Percentiles rank a stretch among this genome's conserved stretches.
Evolutionary conservation across 139 green algal genomes (phyloP).

Genomic region (Tetraselmis striata): DNA sequence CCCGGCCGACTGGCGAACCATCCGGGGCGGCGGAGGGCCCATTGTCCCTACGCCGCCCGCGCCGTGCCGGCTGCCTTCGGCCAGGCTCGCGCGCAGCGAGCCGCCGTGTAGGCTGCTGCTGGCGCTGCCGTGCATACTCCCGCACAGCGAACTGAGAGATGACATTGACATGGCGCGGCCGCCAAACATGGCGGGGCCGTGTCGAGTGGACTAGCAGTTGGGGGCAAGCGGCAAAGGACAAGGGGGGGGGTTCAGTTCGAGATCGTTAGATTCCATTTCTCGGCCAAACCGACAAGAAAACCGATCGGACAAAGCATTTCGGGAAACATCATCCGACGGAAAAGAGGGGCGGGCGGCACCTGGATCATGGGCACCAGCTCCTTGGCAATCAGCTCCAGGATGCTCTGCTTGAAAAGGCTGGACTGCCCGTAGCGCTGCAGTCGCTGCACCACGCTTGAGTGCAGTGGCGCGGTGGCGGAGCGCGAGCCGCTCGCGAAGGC

Average conservation of each 20-base stretch:
- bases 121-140: not conserved
- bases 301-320: too few species aligned
- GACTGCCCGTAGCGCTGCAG: not conserved
- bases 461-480: not conserved
- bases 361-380: not conserved
- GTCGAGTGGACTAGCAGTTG: not conserved
- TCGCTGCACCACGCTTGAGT: not conserved
- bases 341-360: too few species aligned
- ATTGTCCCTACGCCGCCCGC: not conserved
- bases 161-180: not conserved
- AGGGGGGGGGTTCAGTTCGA: not conserved
- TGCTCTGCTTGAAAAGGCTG: not conserved
- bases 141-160: not conserved
- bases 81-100: too few species aligned
- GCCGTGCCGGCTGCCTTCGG: not conserved
- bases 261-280: not conserved
- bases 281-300: too few species aligned
- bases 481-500: not conserved
- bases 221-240: too few species aligned
- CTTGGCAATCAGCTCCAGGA: not conserved
- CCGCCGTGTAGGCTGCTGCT: not conserved
- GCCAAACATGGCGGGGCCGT: not conserved
- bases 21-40: not conserved
- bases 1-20: not conserved
- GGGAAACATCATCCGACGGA: too few species aligned